Conservation (phyloP, 371 early-diverging fungal species). For the Mucor mucedo region DNA sequence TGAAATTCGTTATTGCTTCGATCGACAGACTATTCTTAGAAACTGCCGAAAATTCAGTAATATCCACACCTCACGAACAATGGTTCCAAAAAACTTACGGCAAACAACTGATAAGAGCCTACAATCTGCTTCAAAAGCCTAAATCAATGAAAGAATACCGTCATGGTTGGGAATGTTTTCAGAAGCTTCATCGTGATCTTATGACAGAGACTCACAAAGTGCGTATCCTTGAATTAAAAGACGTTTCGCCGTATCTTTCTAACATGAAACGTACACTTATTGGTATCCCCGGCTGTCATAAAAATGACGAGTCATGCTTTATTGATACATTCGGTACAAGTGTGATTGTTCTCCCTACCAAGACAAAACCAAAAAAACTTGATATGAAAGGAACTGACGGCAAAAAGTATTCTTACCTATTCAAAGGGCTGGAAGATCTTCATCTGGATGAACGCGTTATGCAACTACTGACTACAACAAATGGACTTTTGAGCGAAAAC, state of each 20-base stretch:
- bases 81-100: conserved; percentile 69
- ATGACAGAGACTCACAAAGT: conserved; percentile 65
- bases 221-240: conserved; percentile 57
- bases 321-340: conserved; percentile 67
- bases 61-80: conserved; percentile 68
- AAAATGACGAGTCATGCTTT: conserved; percentile 30
- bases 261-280: conserved; percentile 54
- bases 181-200: conserved; percentile 58
- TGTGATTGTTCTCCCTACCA: conserved; percentile 77
- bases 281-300: conserved; percentile 67
- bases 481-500: conserved; percentile 71
- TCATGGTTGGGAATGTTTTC: conserved; percentile 63
- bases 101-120: conserved; percentile 54
- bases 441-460: conserved; percentile 92
- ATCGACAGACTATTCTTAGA: conserved; percentile 58
- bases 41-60: conserved; percentile 38
- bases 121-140: conserved; percentile 56
- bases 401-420: conserved; percentile 74
- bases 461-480: conserved; percentile 79
- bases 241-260: conserved; percentile 71
- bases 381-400: conserved; percentile 78
- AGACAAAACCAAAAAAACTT: conserved; percentile 92
- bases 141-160: conserved; percentile 56
- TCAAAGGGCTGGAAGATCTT: conserved; percentile 93
- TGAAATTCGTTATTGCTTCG: conserved; percentile 62